These are phyloP conservation scores for Calycina herbarum DNA, from an alignment of 2,329 filamentous ascomycete species.

Conservation along the genomic window DNA sequence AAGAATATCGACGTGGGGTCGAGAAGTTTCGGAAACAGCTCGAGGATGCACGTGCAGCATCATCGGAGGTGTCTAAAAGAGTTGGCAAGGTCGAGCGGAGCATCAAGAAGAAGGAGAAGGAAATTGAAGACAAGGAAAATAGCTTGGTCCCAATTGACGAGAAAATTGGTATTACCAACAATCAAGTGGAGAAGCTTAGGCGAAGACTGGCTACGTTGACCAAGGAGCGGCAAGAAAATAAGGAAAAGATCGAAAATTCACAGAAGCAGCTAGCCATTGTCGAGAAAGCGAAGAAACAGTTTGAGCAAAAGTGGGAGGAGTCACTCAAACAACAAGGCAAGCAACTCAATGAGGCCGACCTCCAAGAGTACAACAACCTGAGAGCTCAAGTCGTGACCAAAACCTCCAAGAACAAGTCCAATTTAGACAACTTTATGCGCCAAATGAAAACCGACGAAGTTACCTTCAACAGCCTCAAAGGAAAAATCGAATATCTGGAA, in stretches of 20 bases:
- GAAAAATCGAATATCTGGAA: constrained; percentile 79
- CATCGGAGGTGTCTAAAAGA: constrained; percentile 72
- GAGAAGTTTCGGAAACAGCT: constrained; percentile 80
- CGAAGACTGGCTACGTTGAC: constrained; percentile 68
- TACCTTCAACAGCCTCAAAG: constrained; percentile 83
- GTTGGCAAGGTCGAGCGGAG: constrained; percentile 79
- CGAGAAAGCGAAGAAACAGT: constrained; percentile 86
- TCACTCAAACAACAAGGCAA: constrained; percentile 83
- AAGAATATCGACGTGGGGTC: constrained; percentile 85
- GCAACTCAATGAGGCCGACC: constrained; percentile 80
- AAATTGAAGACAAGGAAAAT: constrained; percentile 83
- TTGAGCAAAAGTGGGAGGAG: constrained; percentile 84
- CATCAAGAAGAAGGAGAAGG: constrained; percentile 83
- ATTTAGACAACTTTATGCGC: constrained; percentile 81
- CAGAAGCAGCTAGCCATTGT: constrained; percentile 80
- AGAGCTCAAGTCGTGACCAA: constrained; percentile 82
- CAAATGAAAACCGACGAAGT: constrained; percentile 91
- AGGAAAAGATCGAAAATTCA: constrained; percentile 66
- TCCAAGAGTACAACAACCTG: constrained; percentile 85
- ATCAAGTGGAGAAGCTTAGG: constrained; percentile 67
- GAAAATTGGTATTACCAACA: constrained; percentile 78
- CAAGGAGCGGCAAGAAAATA: constrained; percentile 75
- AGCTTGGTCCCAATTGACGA: constrained; percentile 86
- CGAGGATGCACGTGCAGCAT: constrained; percentile 80
- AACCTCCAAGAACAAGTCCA: constrained; percentile 76